Percentiles rank a stretch among this genome's conserved stretches.
Evolutionary conservation across 441 rosid genomes (phyloP).

Genomic region (Corymbia calophylla): DNA sequence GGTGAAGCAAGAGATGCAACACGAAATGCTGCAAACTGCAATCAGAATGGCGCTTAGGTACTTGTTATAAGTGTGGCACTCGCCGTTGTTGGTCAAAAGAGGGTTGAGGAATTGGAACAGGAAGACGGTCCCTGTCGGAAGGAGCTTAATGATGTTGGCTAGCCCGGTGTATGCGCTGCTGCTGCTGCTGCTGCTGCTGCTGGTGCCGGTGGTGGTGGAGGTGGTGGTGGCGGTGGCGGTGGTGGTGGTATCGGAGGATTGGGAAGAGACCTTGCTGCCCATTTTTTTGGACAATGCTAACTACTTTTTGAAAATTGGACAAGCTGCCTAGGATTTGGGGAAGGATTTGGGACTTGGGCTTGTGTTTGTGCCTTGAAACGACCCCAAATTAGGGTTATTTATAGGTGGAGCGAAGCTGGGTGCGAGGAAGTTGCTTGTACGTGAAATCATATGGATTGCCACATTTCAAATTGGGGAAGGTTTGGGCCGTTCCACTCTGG

Average conservation of each 20-base stretch:
- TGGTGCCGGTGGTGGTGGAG: neutral
- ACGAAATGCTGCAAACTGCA: constrained; percentile 53
- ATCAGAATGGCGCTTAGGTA: constrained; percentile 50
- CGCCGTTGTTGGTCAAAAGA: constrained; percentile 73
- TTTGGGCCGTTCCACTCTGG: neutral
- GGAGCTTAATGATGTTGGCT: constrained; percentile 70
- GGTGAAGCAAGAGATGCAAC: constrained; percentile 59
- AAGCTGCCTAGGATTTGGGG: neutral
- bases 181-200: neutral
- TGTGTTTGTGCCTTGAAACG: neutral
- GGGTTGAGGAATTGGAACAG: constrained; percentile 83
- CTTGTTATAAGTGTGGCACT: constrained; percentile 50
- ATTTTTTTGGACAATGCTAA: neutral
- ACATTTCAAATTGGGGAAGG: neutral
- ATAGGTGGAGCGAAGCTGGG: neutral
- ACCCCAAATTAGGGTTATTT: neutral
- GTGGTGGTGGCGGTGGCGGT: constrained; percentile 11
- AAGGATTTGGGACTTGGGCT: neutral
- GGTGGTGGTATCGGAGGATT: neutral
- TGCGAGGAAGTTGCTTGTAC: neutral
- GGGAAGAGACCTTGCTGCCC: neutral
- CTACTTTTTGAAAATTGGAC: neutral
- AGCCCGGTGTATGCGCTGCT: constrained; percentile 31
- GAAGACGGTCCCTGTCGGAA: constrained; percentile 87
- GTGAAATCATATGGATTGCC: neutral